Evolutionary conservation across 78 protist genomes (phyloP), one percentile per base, ranked within the genome.

Genomic region (Chrysochromulina tobinii): DNA sequence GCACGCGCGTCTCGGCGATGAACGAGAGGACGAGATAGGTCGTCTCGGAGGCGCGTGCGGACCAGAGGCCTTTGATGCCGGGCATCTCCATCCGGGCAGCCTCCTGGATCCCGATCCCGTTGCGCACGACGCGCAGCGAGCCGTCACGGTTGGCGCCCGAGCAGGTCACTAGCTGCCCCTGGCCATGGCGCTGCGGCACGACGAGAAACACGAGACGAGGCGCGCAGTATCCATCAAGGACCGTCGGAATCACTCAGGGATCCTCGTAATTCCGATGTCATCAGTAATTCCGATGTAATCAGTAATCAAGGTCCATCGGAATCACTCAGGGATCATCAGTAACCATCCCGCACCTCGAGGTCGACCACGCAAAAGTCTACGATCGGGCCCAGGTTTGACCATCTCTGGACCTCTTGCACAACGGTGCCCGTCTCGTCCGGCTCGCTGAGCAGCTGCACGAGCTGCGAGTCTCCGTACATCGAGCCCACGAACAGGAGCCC

Each of bases 41-140:
- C 67, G n/a, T 64, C 20, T 38, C 17, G 38, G 27, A 0, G 61
- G 15, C 48, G 5, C 38, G 50, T 48, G 95, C 94, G 9, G 97
- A 9, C 96, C 96, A 96, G 68, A 95, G 15, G 50, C 96, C 98
- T 86, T 94, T 94, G 73, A 98, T 86, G 51, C 98, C 98, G 3
- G 95, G 90, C 20, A 96, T 67, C 69, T 94, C 97, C 3, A 97
- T 54, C 23, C 64, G 64, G 23, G 99, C 98, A 61, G 85, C 93
- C 84, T 96, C 98, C 27, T 95, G 73, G 93, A 97, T 94, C 14
- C 98, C 99, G 81, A 98, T 94, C 53, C 99, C 98, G 59, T 92
- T 95, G n/a, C 98, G 90, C 55, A 98, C 83, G 51, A 98, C 87
- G 50, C 99, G 94, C 6, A 98, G 93, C 8, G 97, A 91, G 54